Evolutionary conservation across 1,284 basidiomycete genomes (phyloP), one percentile per base, ranked within the genome.

Genomic region (Apiotrichum gamsii): DNA sequence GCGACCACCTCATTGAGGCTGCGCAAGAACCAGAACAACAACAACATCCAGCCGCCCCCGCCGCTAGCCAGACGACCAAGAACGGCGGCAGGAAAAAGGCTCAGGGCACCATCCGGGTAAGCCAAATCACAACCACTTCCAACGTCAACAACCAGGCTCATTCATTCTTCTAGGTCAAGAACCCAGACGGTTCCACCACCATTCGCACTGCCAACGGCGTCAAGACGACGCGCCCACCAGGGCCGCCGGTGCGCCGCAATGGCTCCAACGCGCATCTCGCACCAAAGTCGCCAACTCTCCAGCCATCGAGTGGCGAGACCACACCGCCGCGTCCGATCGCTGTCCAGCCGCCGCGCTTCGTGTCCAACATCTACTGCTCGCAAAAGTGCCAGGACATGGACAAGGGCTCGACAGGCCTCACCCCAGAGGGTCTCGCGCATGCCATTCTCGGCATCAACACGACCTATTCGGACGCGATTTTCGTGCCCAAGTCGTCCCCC

Each of bases 331-430:
- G 37, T 19, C 18, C 16, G 30, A n/a, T 40, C 32, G 45, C 46
- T 10, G 31, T 30, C 38, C 25, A 45, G 18, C 15, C 9, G 31
- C 41, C 45, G 2, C 34, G 44, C 0, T 61, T 62, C 45, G 44
- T 47, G n/a, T 69, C 67, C 10, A 43, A 51, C 24, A 66, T 70
- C 41, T 70, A 70, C 56, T 70, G 68, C 50, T 64, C 61, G 15
- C 52, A 44, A 18, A 52, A 51, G 2, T 70, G 68, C 47, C 57
- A 54, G 10, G 49, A 58, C 23, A 42, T 50, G 28, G 67, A 70
- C 32, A 28, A 28, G 25, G 25, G 25, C 25, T 28, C 25, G 8
- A 28, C 25, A 6, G 25, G 25, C 8, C 11, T 28, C 8, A 28
- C 25, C 8, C 25, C 25, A 6, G 25, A 28, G 25, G 25, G 25